Conservation (phyloP, 1,139 yeast genomes). For the Candida labiduridarum region DNA sequence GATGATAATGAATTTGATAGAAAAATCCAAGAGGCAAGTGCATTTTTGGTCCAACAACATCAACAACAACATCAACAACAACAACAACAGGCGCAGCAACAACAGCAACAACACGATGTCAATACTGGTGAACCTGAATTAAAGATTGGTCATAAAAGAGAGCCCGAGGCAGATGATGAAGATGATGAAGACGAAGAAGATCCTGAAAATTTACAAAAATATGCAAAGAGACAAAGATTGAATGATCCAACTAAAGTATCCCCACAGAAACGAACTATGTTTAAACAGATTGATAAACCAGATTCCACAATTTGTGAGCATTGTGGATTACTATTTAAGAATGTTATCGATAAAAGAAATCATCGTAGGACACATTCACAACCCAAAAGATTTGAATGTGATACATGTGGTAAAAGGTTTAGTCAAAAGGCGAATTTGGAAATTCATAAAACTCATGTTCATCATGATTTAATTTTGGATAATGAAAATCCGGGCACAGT, state of each 20-base stretch:
- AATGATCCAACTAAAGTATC: constrained; percentile 4
- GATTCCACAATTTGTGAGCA: constrained; percentile 15
- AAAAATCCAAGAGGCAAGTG: not conserved
- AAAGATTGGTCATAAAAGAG: no score
- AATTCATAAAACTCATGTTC: constrained; percentile 18
- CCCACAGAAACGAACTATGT: constrained; percentile 18
- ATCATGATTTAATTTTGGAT: constrained; percentile 18
- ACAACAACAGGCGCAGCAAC: no score
- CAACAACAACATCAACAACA: no score
- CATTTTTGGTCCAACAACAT: not conserved
- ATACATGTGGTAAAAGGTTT: constrained; percentile 23
- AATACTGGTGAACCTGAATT: no score
- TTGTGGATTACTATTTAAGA: constrained; percentile 15
- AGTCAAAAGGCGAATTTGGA: constrained; percentile 23
- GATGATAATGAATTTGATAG: not conserved
- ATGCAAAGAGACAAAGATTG: constrained; percentile 2
- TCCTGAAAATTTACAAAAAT: not conserved
- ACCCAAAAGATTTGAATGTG: constrained; percentile 20
- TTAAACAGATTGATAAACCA: constrained; percentile 17
- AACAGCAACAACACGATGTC: no score
- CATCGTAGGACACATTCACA: constrained; percentile 20
- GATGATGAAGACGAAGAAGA: constrained; percentile 12
- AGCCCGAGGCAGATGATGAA: not conserved
- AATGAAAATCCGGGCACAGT: constrained; percentile 5
- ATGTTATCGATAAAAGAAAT: constrained; percentile 18